These are phyloP conservation scores for Pseudogymnoascus sp. DNA, from an alignment of 2,329 filamentous ascomycete species.

Conservation along the genomic window DNA sequence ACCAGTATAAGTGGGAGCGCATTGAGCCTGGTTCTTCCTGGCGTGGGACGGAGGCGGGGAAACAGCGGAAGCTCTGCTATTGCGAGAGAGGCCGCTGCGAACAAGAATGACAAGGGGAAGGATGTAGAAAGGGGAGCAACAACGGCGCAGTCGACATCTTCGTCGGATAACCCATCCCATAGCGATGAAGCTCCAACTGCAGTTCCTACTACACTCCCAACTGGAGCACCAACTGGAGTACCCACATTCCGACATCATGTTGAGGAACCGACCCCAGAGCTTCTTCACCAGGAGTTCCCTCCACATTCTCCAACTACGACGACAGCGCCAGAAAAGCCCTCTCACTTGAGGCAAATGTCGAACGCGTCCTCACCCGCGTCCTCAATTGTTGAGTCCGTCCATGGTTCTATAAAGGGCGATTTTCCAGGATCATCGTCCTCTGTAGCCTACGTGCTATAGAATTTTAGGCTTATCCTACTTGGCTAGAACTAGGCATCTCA, in stretches of 20 bases:
- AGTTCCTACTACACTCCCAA: slow-evolving; percentile 13
- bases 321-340: slow-evolving; percentile 50
- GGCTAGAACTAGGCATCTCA: slow-evolving; percentile 7
- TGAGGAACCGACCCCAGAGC: slow-evolving; percentile 27
- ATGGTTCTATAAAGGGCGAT: slow-evolving; percentile 34
- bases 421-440: slow-evolving; percentile 35
- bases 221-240: slow-evolving; percentile 13
- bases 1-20: slow-evolving; percentile 57
- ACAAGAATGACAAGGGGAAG: slow-evolving; percentile 55
- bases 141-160: neutral
- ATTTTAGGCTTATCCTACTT: slow-evolving; percentile 8
- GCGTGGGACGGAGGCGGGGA: slow-evolving; percentile 43
- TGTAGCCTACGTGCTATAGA: slow-evolving; percentile 16
- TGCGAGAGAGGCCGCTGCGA: slow-evolving; percentile 45
- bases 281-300: slow-evolving; percentile 31
- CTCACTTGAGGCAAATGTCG: slow-evolving; percentile 73
- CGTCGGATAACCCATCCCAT: neutral
- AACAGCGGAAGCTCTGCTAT: slow-evolving; percentile 53
- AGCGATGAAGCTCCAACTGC: slow-evolving; percentile 10
- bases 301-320: slow-evolving; percentile 32
- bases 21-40: slow-evolving; percentile 46
- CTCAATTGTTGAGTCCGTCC: slow-evolving; percentile 60
- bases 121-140: slow-evolving; percentile 47
- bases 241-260: slow-evolving; percentile 7
- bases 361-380: slow-evolving; percentile 79